A percentile compares a stretch with the other conserved stretches of the same genome.
phyloP scores from a whole-genome alignment of 768 basidiomycete genomes.

The Agaricus subrufescens region DNA sequence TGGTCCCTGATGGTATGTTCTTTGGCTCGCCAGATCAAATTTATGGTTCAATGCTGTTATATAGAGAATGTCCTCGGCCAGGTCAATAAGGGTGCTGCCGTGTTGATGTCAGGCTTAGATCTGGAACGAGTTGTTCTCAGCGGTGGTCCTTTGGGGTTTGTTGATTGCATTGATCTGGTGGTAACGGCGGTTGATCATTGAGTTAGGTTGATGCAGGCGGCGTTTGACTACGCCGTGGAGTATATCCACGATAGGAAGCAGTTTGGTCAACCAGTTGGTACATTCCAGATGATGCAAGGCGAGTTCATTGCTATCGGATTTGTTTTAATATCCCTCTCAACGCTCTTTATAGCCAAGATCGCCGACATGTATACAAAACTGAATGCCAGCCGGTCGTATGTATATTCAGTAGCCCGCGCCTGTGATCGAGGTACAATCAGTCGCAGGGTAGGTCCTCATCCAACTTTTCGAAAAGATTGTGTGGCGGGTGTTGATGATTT shows the following conservation, averaged over 20 bases:
- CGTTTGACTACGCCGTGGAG: slow-evolving; percentile 82
- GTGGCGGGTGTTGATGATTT: not conserved
- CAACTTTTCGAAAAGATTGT: not conserved
- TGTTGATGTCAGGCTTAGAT: slow-evolving; percentile 94
- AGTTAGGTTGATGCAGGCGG: slow-evolving; percentile 82
- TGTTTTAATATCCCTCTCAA: slow-evolving; percentile 12
- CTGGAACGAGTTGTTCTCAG: slow-evolving; percentile 88
- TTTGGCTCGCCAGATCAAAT: not conserved
- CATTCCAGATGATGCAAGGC: slow-evolving; percentile 97
- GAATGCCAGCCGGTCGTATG: slow-evolving; percentile 83
- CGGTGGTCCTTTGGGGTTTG: slow-evolving; percentile 86
- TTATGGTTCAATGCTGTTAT: slow-evolving; percentile 11
- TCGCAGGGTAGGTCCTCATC: slow-evolving; percentile 53
- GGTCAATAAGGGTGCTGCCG: slow-evolving; percentile 74
- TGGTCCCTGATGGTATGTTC: slow-evolving; percentile 75
- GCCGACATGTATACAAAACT: slow-evolving; percentile 96
- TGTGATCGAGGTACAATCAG: slow-evolving; percentile 80
- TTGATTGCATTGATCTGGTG: slow-evolving; percentile 6
- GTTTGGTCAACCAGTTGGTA: slow-evolving; percentile 82
- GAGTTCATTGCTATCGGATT: slow-evolving; percentile 16
- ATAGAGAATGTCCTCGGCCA: slow-evolving; percentile 86
- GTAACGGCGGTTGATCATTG: slow-evolving; percentile 10
- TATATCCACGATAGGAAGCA: slow-evolving; percentile 94
- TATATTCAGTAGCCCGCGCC: slow-evolving; percentile 88
- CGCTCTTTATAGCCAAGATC: slow-evolving; percentile 51